Base-by-base conservation (phyloP, 257 asterid genomes). In the Penstemon davidsonii region DNA sequence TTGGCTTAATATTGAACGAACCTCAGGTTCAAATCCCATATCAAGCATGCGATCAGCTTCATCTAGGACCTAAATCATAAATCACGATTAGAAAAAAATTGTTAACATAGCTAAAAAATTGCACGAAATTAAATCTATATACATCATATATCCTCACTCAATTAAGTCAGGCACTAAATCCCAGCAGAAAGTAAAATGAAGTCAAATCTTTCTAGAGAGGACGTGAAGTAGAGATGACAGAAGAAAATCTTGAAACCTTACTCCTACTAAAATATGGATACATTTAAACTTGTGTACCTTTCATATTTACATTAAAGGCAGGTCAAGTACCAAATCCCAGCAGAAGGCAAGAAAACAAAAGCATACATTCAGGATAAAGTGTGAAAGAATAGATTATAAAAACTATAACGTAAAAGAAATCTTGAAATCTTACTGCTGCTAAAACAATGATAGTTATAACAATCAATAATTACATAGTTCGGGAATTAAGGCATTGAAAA, bases 11-110 rank as follows among this genome's bases (percentile, higher is more conserved):
- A 94, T 94, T 46, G 96, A 71, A 56, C 97, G 97, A 68, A 94
- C 99, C 72, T 91, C 96, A 11, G 95, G 99, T 75, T 94, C 99
- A 86, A 94, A 94, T 73, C 99, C 99, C 97, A 94, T 84, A 79
- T 94, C 99, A 70, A 94, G 99, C 99, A 94, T 94, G 42, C 99
- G 91, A 80, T 94, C 99, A 84, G 99, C 99, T 83, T 94, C 99
- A 68, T 94, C 99, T 47, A 94, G 83, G 41, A 94, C 97, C 99
- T 94, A 76, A 18, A 65, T 18, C 62, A 71, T 47, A 69, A 65
- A 47, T 15, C 66, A 74, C 36, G 57, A n/a, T 62, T 67, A 67
- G 51, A 45, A 67, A 52, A 39, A 55, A 19, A 67, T 45, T 39
- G 18, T 51, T 36, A 44, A 50, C 8, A 52, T 71, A 46, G 51